phyloP scores from a whole-genome alignment of 768 basidiomycete species.

The Lactifluus volemus region DNA sequence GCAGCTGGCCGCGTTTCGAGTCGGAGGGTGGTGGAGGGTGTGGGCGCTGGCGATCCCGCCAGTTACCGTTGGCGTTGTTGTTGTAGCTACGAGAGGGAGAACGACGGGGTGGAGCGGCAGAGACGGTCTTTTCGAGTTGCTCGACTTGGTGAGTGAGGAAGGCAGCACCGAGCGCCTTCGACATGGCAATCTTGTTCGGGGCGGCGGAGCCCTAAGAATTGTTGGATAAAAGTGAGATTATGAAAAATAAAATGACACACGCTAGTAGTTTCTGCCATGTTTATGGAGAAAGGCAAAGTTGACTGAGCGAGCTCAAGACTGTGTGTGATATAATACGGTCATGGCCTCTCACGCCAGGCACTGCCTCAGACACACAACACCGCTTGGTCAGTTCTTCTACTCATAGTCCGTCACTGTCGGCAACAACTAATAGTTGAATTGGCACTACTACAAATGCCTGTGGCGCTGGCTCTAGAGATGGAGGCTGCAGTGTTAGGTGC shows the following conservation, averaged over 20 bases:
- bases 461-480: too few relatives aligned
- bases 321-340: too few relatives aligned
- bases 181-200: slow-evolving; percentile 66
- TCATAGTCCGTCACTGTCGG: too few relatives aligned
- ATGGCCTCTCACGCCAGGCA: too few relatives aligned
- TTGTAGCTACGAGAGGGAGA: slow-evolving; percentile 19
- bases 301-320: too few relatives aligned
- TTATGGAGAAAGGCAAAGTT: not conserved
- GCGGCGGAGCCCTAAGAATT: not conserved
- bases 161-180: slow-evolving; percentile 77
- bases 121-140: slow-evolving; percentile 72
- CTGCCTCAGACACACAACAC: too few relatives aligned
- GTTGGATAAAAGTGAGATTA: not conserved
- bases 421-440: too few relatives aligned
- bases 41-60: slow-evolving; percentile 16
- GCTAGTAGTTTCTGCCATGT: not conserved
- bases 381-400: too few relatives aligned
- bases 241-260: not conserved
- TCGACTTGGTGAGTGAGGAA: slow-evolving; percentile 85
- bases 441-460: too few relatives aligned
- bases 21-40: slow-evolving; percentile 13
- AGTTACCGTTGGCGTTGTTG: slow-evolving; percentile 1
- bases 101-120: slow-evolving; percentile 27
- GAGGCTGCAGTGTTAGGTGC: too few relatives aligned
- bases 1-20: slow-evolving; percentile 22